A percentile compares a stretch with the other conserved stretches of the same genome.
Evolutionary conservation across 2,329 filamentous ascomycete species (phyloP).

Genomic region (Pyricularia pennisetigena): DNA sequence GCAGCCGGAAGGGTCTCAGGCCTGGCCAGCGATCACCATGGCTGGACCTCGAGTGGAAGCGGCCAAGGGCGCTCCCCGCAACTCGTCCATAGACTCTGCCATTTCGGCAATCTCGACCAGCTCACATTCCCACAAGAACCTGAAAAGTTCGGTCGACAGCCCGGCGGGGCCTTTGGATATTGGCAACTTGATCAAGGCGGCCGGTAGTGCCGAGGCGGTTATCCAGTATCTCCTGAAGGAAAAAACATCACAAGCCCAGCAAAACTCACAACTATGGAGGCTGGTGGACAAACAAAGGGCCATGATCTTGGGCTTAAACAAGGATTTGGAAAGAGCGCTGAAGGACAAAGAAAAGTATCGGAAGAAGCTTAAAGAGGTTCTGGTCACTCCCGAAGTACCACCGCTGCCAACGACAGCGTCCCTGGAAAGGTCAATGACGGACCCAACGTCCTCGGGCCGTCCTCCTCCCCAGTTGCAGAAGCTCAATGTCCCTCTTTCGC

Average conservation of each 20-base stretch:
- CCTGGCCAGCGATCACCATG: slow-evolving; percentile 31
- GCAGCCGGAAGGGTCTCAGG: slow-evolving; percentile 28
- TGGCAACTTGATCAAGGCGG: slow-evolving; percentile 66
- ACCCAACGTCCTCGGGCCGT: neutral
- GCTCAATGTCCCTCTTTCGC: slow-evolving; percentile 33
- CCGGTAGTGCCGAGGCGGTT: slow-evolving; percentile 81
- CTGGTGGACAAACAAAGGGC: slow-evolving; percentile 92
- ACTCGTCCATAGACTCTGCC: slow-evolving; percentile 87
- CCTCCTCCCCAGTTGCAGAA: neutral
- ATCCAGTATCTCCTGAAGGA: slow-evolving; percentile 85
- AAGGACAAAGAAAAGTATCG: slow-evolving; percentile 94
- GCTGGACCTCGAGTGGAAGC: slow-evolving; percentile 33
- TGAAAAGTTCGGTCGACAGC: slow-evolving; percentile 26
- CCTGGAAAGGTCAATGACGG: neutral
- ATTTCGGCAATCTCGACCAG: slow-evolving; percentile 66
- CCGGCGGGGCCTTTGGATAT: slow-evolving; percentile 63
- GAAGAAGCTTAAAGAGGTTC: slow-evolving; percentile 74
- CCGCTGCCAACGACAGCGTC: slow-evolving; percentile 9
- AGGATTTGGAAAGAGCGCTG: slow-evolving; percentile 79
- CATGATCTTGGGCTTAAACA: slow-evolving; percentile 89
- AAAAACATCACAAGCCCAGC: slow-evolving; percentile 77
- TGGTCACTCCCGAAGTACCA: slow-evolving; percentile 29
- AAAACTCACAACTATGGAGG: slow-evolving; percentile 90
- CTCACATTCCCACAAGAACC: slow-evolving; percentile 45
- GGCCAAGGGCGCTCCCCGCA: slow-evolving; percentile 46